A percentile compares a stretch with the other conserved stretches of the same genome.
Conservation (phyloP, 1,284 basidiomycete genomes). For the Xerocomus amazonicus region DNA sequence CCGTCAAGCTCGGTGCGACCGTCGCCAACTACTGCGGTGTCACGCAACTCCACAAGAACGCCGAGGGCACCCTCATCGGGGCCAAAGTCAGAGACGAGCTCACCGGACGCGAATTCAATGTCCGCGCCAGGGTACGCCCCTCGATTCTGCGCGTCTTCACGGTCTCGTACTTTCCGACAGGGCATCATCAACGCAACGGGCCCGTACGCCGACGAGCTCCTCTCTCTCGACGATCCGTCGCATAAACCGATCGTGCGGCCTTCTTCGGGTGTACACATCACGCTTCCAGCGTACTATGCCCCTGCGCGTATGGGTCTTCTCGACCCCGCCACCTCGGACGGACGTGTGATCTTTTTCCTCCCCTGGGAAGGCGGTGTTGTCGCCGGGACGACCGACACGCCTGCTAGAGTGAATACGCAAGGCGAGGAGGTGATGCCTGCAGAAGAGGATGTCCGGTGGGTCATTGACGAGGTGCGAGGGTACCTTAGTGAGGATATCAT, state of each 20-base stretch:
- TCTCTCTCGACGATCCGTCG: conserved; percentile 81
- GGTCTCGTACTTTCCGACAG: conserved; percentile 32
- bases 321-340: conserved; percentile 94
- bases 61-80: conserved; percentile 63
- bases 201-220: conserved; percentile 86
- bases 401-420: conserved; percentile 61
- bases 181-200: conserved; percentile 97
- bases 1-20: conserved; percentile 88
- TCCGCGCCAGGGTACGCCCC: conserved; percentile 70
- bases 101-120: conserved; percentile 79
- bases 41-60: conserved; percentile 71
- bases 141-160: not conserved
- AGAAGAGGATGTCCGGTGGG: conserved; percentile 97
- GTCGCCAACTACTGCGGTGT: conserved; percentile 93
- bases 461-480: conserved; percentile 86
- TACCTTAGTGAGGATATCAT: conserved; percentile 93
- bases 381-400: conserved; percentile 93
- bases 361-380: conserved; percentile 99
- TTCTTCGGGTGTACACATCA: conserved; percentile 93
- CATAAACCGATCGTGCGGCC: conserved; percentile 89
- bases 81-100: conserved; percentile 81
- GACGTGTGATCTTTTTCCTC: conserved; percentile 97
- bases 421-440: conserved; percentile 73
- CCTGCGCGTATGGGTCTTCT: conserved; percentile 94
- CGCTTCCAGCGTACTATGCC: conserved; percentile 95